Evolutionary conservation across 495 filamentous ascomycete species (phyloP), one percentile per base, ranked within the genome.

Genomic region (Lentithecium fluviatile): DNA sequence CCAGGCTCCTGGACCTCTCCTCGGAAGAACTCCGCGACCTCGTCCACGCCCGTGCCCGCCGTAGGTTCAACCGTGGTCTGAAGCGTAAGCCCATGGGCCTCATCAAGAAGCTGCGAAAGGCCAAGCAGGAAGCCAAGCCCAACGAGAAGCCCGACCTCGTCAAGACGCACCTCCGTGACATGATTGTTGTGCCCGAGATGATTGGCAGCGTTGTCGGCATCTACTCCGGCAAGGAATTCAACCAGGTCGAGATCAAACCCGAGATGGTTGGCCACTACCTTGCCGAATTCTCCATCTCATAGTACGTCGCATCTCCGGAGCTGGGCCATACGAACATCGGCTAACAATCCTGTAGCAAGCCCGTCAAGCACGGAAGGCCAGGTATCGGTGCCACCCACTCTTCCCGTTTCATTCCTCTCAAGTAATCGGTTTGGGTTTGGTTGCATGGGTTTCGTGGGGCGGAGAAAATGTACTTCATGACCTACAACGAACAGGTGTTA

Each of bases 201-300:
- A 98, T 98, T 76, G 94, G 94, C 65, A 86, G 81, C 76, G 94
- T 98, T 70, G 87, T 98, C 73, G 94, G 93, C 76, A 94, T 98
- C 83, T 98, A 98, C 86, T 94, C 89, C 62, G 94, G 94, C 76
- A 98, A 98, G 86, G 95, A 97, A 81, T 98, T 97, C 87, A 98
- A 98, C 85, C 91, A 95, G 84, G 91, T 98, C 69, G 94, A 98
- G 78, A 94, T 98, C 81, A 96, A 95, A 85, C 94, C 94, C 60
- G 94, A 98, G 86, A 98, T 98, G 94, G 94, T 98, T 80, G 94
- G 94, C 74, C 91, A 96, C 83, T 98, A 98, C 85, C 83, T 98
- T 60, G 94, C 82, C 74, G 94, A 98, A 82, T 98, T 98, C 84
- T 95, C 90, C 64, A 98, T 98, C 80, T 90, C 90, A 80, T 98